These are phyloP conservation scores for Suillus subalutaceus DNA, from an alignment of 768 basidiomycete species.

Conservation along the genomic window DNA sequence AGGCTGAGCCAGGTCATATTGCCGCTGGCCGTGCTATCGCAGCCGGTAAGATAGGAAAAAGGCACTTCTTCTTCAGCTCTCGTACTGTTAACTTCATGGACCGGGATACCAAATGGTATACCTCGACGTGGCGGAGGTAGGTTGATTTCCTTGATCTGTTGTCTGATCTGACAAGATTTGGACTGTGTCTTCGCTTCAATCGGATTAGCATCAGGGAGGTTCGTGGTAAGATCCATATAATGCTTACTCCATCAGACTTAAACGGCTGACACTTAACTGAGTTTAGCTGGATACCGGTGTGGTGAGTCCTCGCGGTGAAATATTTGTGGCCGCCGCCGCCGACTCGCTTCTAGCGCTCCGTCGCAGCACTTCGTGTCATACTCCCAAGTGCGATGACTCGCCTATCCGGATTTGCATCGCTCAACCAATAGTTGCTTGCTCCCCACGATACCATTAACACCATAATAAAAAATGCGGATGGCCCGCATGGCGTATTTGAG, in stretches of 20 bases:
- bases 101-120: constrained; percentile 72
- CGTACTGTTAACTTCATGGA: constrained; percentile 56
- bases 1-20: constrained; percentile 62
- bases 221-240: constrained; percentile 56
- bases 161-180: constrained; percentile 7
- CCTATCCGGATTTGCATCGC: constrained; percentile 65
- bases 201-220: constrained; percentile 70
- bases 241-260: neutral
- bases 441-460: constrained; percentile 81
- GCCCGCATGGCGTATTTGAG: constrained; percentile 61
- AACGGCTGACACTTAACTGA: constrained; percentile 5
- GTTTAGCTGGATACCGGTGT: constrained; percentile 77
- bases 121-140: constrained; percentile 70
- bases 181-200: neutral
- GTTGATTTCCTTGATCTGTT: constrained; percentile 5
- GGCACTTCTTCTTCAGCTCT: constrained; percentile 68
- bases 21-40: constrained; percentile 51
- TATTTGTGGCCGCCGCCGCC: neutral
- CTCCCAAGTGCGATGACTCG: constrained; percentile 54
- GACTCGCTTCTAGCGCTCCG: constrained; percentile 53
- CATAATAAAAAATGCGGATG: constrained; percentile 48
- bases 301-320: constrained; percentile 40
- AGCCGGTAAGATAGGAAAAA: constrained; percentile 67
- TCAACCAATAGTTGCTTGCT: constrained; percentile 70
- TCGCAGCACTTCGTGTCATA: constrained; percentile 64